Conservation (phyloP, 2,329 filamentous ascomycete genomes). For the Drechslera avenae region DNA sequence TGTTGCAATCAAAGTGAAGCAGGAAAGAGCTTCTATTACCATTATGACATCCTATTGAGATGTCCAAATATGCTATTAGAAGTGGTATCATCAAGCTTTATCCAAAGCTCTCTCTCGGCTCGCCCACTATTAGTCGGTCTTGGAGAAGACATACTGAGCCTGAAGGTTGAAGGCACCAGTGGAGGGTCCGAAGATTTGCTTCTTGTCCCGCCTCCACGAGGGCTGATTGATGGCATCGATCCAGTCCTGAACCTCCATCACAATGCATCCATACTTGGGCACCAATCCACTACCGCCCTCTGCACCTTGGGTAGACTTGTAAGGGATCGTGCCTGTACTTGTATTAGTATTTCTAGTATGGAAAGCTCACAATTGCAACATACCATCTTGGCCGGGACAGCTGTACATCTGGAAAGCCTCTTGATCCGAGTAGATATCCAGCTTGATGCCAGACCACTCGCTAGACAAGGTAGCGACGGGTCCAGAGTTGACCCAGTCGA, state of each 20-base stretch:
- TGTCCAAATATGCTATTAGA: constrained; percentile 9
- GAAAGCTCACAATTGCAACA: neutral
- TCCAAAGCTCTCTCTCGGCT: neutral
- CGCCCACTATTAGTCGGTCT: constrained; percentile 11
- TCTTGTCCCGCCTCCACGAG: constrained; percentile 73
- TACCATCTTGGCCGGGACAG: constrained; percentile 77
- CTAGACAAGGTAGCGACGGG: constrained; percentile 71
- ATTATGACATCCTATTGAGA: constrained; percentile 10
- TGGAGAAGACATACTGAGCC: constrained; percentile 53
- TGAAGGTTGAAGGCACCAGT: constrained; percentile 52
- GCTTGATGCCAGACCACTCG: constrained; percentile 77
- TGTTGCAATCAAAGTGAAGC: neutral
- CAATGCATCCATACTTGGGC: constrained; percentile 80
- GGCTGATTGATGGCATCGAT: constrained; percentile 94
- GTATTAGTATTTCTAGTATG: constrained; percentile 10
- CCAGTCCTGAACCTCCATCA: constrained; percentile 91
- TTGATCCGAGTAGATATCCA: constrained; percentile 84
- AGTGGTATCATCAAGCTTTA: constrained; percentile 11
- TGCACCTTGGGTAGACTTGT: constrained; percentile 74
- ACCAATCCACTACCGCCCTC: constrained; percentile 66
- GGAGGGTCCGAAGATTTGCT: constrained; percentile 56
- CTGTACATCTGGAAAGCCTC: constrained; percentile 87
- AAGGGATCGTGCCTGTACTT: constrained; percentile 56
- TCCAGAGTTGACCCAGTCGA: constrained; percentile 66
- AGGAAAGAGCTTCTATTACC: constrained; percentile 5